Evolutionary conservation across 2,329 filamentous ascomycete species (phyloP).

Genomic region (Penicillium occitanis): DNA sequence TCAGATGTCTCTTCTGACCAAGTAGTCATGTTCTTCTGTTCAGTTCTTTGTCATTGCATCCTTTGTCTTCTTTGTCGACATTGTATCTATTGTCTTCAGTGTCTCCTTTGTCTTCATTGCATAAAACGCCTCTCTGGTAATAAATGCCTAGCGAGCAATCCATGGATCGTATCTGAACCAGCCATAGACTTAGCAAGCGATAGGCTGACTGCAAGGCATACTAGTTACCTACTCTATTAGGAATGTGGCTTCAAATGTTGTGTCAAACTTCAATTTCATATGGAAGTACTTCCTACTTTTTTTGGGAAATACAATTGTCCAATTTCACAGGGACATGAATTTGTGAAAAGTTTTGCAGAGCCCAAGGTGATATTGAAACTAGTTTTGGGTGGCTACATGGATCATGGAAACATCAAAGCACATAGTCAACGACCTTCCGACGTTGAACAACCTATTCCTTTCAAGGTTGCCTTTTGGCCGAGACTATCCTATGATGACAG

Average conservation of each 20-base stretch:
- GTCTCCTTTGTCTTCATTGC: not conserved
- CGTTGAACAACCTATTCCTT: not conserved
- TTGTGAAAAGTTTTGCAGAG: not conserved
- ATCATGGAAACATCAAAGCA: not conserved
- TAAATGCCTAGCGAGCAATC: not conserved
- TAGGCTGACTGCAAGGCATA: not conserved
- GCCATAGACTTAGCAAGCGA: not conserved
- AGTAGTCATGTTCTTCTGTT: not conserved
- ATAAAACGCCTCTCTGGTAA: not conserved
- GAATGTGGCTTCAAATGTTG: not conserved
- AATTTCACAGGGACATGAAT: not conserved
- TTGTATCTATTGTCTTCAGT: not conserved
- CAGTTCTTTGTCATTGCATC: not conserved
- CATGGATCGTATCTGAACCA: not conserved
- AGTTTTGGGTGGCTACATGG: not conserved
- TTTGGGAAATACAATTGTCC: not conserved
- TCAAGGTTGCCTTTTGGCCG: not conserved
- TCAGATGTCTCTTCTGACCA: not conserved
- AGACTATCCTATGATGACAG: not conserved
- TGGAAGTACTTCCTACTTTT: not conserved
- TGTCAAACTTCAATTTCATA: not conserved
- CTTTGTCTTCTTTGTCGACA: not conserved
- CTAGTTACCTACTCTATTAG: not conserved
- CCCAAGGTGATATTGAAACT: not conserved
- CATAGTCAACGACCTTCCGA: not conserved